Base-by-base conservation (phyloP, 176 grass and related monocot genomes). In the Elaeis guineensis region DNA sequence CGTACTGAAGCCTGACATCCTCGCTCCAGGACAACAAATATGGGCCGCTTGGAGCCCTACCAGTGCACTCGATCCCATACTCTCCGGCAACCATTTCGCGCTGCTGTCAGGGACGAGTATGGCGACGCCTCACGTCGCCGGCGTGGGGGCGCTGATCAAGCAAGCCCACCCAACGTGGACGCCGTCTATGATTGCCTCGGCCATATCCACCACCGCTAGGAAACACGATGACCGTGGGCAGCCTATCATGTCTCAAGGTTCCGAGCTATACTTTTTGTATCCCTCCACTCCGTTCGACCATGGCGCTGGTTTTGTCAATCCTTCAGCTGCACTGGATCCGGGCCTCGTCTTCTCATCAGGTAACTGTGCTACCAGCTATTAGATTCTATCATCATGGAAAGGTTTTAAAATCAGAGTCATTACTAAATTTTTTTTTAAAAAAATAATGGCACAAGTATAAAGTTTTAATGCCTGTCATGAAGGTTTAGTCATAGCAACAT, bases 61-160 rank as follows among this genome's bases (percentile, higher is more conserved):
- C 8, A 83, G 79, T 52, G 44, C 50, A 21, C 25, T 32, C 4
- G 63, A 80, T n/a, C 79, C 76, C 3, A 65, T 86, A 0, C 67
- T 90, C 35, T 71, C 71, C 3, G 75, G 75, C 28, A 4, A 66
- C 44, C 69, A 50, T 17, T 90, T 90, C 44, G 78, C 86, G 0
- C 56, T 82, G 58, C 19, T 90, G 15, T 90, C 87, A 0, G 87
- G 87, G 52, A 85, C 82, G 0, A 85, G 87, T 78, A 90, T 85
- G 82, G 87, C 87, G 3, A 62, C 78, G 18, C 82, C 87, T 5
- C 87, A 90, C 7, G 21, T 85, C n/a, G 82, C 58, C 3, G 78
- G 86, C 54, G 15, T 79, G 16, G 78, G 75, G 0, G 75, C 86
- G 18, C 78, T 90, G 3, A 12, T 85, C 57, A 90, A 66, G 62